Base-by-base conservation (phyloP, 352 stramenopile species). In the Hyaloperonospora arabidopsidis region DNA sequence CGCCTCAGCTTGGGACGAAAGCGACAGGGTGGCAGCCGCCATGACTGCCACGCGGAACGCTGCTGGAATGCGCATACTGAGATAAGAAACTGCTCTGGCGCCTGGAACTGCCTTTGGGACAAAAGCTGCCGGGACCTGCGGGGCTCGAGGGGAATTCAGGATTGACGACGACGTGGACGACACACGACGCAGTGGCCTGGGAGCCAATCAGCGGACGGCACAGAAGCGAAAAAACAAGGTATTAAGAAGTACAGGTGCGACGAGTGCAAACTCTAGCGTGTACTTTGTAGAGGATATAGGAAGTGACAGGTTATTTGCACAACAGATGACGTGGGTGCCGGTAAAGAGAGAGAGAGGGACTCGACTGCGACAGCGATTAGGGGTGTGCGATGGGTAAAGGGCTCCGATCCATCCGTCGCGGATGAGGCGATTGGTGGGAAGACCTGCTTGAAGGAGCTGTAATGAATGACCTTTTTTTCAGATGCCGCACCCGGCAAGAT, bases 31-130 rank as follows among this genome's bases (percentile, higher is more conserved):
- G 4, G 75, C 69, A 2, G 70, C 64, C 38, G 79, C 76, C 18
- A 84, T 43, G 54, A 87, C 43, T 22, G 81, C 60, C 35, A 79
- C 43, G 44, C 68, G 79, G 43, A 86, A 66, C 47, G 84, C 59
- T 57, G 56, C 56, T 19, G 70, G 72, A 52, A 79, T 78, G 53
- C 70, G 73, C 79, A 89, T 89, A n/a, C 14, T 73, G 22, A 35
- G 40, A 21, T 53, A n/a, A 36, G 23, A 23, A 56, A 25, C 45
- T 41, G 55, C n/a, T 52, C 45, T 55, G 19, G 25, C 12, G 49
- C 23, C 38, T 47, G n/a, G n/a, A n/a, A n/a, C n/a, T n/a, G n/a
- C n/a, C n/a, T n/a, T n/a, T n/a, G n/a, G n/a, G n/a, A n/a, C n/a
- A n/a, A 22, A 34, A 40, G 45, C 41, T 55, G 21, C 36, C 29